Percentiles rank a stretch among this genome's conserved stretches.
phyloP scores from a whole-genome alignment of 202 grass and related monocot species.

The Zoysia matrella region DNA sequence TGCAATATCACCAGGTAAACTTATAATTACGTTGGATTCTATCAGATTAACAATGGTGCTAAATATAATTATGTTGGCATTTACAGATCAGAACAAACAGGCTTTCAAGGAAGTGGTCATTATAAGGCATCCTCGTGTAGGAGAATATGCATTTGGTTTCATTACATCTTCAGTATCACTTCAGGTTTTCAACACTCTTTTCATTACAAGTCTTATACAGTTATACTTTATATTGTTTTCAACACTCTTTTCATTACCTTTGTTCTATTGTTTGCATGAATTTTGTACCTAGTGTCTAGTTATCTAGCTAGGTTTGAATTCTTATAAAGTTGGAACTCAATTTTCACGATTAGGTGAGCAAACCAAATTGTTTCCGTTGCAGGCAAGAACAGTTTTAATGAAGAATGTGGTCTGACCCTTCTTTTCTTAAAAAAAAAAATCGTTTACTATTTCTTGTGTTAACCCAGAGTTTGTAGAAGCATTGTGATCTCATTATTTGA shows the following conservation, averaged over 20 bases:
- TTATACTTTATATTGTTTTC: no score
- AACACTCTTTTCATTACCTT: neutral
- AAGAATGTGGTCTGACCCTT: neutral
- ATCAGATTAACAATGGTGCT: constrained; percentile 6
- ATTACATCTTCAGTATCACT: constrained; percentile 90
- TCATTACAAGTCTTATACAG: neutral
- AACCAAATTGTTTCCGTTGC: neutral
- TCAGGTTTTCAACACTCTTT: constrained; percentile 58
- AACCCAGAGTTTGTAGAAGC: constrained; percentile 2
- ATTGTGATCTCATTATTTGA: constrained; percentile 20
- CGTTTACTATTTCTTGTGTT: constrained; percentile 21
- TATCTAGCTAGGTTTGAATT: neutral
- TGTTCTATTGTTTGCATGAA: neutral
- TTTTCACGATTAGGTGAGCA: neutral
- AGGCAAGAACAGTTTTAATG: neutral
- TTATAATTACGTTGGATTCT: constrained; percentile 1
- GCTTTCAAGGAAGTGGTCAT: constrained; percentile 97
- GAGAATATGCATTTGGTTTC: constrained; percentile 95
- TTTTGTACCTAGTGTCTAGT: constrained; percentile 19
- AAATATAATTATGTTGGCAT: constrained; percentile 29
- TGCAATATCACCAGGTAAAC: constrained; percentile 89
- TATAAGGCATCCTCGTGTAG: constrained; percentile 89
- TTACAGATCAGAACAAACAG: constrained; percentile 92
- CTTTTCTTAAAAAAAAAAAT: neutral
- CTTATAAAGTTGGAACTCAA: constrained; percentile 6